These are phyloP conservation scores for Talaromyces sp. DNA, from an alignment of 2,329 filamentous ascomycete species.

Conservation along the genomic window DNA sequence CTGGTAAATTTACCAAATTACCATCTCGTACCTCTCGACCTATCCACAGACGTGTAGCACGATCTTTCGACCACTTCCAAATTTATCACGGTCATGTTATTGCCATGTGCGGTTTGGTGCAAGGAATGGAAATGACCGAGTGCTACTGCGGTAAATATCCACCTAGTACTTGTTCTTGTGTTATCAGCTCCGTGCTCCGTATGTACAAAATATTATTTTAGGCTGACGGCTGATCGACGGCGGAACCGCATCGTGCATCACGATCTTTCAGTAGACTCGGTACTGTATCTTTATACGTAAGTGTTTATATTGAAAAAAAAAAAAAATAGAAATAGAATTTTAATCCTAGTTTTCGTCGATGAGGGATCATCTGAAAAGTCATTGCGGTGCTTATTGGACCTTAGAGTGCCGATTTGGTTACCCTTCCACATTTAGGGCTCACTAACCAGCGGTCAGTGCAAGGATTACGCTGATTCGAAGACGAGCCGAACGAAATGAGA, in stretches of 20 bases:
- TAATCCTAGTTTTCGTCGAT: neutral
- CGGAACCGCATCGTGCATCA: conserved; percentile 13
- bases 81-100: too few relatives aligned
- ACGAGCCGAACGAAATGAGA: conserved; percentile 31
- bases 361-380: neutral
- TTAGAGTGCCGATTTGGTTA: neutral
- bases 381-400: neutral
- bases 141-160: neutral
- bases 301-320: too few relatives aligned
- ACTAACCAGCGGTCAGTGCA: conserved; percentile 36
- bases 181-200: neutral
- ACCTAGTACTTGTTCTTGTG: neutral
- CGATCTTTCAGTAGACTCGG: conserved; percentile 14
- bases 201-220: conserved; percentile 7
- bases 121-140: neutral
- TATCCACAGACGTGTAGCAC: neutral
- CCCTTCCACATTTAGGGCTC: neutral
- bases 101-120: conserved; percentile 5
- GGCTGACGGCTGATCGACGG: conserved; percentile 13
- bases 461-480: conserved; percentile 24
- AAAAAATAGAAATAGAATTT: neutral
- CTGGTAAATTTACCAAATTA: neutral
- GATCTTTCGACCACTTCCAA: neutral
- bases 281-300: neutral
- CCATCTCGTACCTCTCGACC: conserved; percentile 1